A percentile compares a stretch with the other conserved stretches of the same genome.
Evolutionary conservation across 129 eudicot species (phyloP).

Genomic region (Lactuca sativa): DNA sequence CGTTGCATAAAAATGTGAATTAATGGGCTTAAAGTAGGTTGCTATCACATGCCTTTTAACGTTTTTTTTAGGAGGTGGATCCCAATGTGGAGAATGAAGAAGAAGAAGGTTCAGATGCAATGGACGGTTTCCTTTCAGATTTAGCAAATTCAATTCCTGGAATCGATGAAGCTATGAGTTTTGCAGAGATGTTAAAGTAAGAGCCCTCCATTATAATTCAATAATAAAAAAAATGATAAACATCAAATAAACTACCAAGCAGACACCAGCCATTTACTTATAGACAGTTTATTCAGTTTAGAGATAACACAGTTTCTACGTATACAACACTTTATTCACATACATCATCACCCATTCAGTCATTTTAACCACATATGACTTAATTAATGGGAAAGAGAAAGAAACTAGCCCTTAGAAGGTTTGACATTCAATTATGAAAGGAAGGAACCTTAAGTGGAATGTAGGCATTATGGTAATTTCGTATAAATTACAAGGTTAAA

Average conservation of each 20-base stretch:
- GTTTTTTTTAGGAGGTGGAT: conserved; percentile 77
- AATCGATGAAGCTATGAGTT: conserved; percentile 98
- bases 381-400: too few species aligned
- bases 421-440: conserved; percentile 9
- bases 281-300: too few species aligned
- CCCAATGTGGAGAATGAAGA: conserved; percentile 88
- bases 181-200: conserved; percentile 98
- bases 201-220: conserved; percentile 18
- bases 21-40: neutral
- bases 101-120: conserved; percentile 52
- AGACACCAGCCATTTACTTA: neutral
- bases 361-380: too few species aligned
- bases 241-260: neutral
- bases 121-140: conserved; percentile 83
- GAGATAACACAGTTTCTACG: too few species aligned
- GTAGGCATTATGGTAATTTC: conserved; percentile 1
- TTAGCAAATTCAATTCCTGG: conserved; percentile 97
- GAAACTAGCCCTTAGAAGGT: neutral
- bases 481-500: conserved; percentile 4
- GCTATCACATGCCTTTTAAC: neutral
- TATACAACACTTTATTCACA: too few species aligned
- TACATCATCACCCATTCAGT: too few species aligned
- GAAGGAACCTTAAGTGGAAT: conserved; percentile 3
- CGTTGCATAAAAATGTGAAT: too few species aligned
- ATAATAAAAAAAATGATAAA: neutral